Evolutionary conservation across 768 basidiomycete genomes (phyloP).

Genomic region (Fistulinella prunicolor): DNA sequence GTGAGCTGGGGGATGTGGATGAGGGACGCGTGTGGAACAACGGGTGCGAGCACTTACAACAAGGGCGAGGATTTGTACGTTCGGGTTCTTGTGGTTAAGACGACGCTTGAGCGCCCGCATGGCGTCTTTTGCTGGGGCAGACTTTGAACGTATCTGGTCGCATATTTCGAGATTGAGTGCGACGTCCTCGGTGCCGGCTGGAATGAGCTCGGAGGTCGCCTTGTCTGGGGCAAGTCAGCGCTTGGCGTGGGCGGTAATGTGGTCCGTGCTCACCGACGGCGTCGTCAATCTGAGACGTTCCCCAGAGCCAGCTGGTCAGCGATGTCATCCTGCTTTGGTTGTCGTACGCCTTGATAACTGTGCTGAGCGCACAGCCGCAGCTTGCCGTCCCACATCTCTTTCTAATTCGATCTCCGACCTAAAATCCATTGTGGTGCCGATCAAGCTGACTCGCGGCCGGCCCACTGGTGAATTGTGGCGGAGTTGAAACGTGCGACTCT

Average conservation of each 20-base stretch:
- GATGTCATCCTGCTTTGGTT: conserved; percentile 50
- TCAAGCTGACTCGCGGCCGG: conserved; percentile 21
- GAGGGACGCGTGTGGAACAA: neutral
- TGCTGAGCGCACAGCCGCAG: conserved; percentile 15
- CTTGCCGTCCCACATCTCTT: conserved; percentile 14
- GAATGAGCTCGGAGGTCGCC: conserved; percentile 88
- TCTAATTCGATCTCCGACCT: conserved; percentile 24
- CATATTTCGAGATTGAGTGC: conserved; percentile 93
- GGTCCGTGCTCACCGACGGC: conserved; percentile 60
- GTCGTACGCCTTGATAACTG: conserved; percentile 9
- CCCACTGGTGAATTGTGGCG: conserved; percentile 27
- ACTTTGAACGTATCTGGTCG: conserved; percentile 93
- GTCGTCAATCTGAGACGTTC: conserved; percentile 78
- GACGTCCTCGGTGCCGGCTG: conserved; percentile 83
- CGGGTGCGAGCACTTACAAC: conserved; percentile 51
- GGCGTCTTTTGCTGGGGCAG: conserved; percentile 78
- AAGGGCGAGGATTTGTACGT: conserved; percentile 87
- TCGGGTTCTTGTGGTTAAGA: conserved; percentile 92
- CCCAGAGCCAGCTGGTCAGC: conserved; percentile 73
- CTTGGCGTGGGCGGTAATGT: conserved; percentile 2
- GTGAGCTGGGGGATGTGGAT: conserved; percentile 54
- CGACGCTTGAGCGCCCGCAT: conserved; percentile 87
- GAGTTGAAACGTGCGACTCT: conserved; percentile 31
- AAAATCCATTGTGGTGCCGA: conserved; percentile 2
- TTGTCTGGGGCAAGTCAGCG: conserved; percentile 61